Conservation (phyloP, 371 early-diverging fungal species). For the Rhizomucor pusillus region DNA sequence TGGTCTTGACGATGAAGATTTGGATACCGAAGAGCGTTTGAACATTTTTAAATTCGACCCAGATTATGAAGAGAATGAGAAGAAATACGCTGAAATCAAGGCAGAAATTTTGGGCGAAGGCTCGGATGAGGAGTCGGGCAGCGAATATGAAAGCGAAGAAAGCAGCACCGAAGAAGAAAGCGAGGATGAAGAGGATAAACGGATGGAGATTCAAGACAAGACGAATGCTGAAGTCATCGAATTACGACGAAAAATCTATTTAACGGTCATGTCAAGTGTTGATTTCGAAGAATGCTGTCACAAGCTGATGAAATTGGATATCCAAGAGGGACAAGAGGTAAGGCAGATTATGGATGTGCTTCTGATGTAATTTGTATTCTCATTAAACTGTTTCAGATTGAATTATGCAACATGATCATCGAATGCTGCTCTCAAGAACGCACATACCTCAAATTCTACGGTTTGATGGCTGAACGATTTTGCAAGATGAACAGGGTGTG, state of each 20-base stretch:
- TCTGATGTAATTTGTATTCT: conserved; percentile 2
- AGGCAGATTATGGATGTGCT: neutral
- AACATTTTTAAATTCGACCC: conserved; percentile 88
- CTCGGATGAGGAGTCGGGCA: conserved; percentile 57
- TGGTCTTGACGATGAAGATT: conserved; percentile 85
- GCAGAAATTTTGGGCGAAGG: conserved; percentile 90
- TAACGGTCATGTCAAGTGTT: conserved; percentile 94
- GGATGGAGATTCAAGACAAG: conserved; percentile 81
- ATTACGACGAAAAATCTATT: conserved; percentile 89
- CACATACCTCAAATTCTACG: conserved; percentile 91
- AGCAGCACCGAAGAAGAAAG: conserved; percentile 45
- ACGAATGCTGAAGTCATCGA: conserved; percentile 90
- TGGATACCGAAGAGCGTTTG: conserved; percentile 76
- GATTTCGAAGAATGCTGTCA: conserved; percentile 96
- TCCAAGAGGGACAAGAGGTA: conserved; percentile 84
- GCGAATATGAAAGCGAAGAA: conserved; percentile 56
- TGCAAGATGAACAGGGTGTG: conserved; percentile 82
- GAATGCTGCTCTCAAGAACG: conserved; percentile 97
- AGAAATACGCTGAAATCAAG: conserved; percentile 77
- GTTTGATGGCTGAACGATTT: conserved; percentile 93
- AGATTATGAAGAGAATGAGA: conserved; percentile 81
- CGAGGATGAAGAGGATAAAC: conserved; percentile 39
- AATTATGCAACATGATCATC: conserved; percentile 94
- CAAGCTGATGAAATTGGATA: conserved; percentile 85
- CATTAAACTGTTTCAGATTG: conserved; percentile 47